Conservation (phyloP, 2,329 filamentous ascomycete genomes). For the Colletotrichum sp. region DNA sequence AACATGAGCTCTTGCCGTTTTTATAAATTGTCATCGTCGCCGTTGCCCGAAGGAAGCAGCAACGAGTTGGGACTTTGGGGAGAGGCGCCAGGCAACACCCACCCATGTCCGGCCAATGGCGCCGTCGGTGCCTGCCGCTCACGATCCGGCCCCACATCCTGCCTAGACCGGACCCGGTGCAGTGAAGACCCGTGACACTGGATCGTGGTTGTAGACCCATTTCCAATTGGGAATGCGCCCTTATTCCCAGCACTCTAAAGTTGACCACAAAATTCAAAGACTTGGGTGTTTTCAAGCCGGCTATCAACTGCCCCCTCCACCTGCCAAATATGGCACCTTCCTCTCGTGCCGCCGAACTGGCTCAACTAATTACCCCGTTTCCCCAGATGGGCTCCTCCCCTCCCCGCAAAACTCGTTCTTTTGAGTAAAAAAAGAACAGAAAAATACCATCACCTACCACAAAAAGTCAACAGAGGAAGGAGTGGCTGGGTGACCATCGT, state of each 20-base stretch:
- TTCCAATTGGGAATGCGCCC: neutral
- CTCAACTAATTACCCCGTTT: neutral
- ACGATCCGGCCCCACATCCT: neutral
- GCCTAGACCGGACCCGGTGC: neutral
- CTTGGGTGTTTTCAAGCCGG: rapidly evolving
- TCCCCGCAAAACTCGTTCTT: neutral
- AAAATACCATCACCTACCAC: neutral
- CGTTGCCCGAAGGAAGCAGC: neutral
- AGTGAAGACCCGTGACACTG: neutral
- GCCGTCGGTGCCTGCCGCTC: neutral
- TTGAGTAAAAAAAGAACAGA: neutral
- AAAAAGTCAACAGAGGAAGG: neutral
- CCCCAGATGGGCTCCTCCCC: neutral
- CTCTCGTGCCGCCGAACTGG: neutral
- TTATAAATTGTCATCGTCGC: neutral
- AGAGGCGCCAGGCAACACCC: neutral
- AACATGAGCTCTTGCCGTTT: neutral
- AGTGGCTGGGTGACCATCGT: neutral
- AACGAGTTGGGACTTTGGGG: neutral
- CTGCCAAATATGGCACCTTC: neutral
- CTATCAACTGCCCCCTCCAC: neutral
- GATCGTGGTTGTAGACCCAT: neutral
- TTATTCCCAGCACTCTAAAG: neutral
- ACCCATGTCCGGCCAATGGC: neutral
- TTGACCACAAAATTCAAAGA: neutral